phyloP scores from a whole-genome alignment of 176 grass and related monocot genomes.

The Stipa capillata region DNA sequence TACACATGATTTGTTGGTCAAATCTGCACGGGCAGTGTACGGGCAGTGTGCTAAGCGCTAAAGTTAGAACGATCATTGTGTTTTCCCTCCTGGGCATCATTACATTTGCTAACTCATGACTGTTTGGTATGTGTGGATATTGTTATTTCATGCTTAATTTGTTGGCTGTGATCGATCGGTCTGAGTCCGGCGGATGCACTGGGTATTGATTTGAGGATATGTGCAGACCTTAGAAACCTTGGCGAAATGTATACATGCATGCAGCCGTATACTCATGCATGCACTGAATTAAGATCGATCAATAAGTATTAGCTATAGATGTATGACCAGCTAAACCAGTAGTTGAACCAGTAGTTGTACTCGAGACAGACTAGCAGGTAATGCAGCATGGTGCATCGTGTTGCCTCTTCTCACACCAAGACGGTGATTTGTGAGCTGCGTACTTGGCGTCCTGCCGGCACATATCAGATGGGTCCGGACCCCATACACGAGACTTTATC shows the following conservation, averaged over 20 bases:
- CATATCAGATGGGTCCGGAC: conserved; percentile 14
- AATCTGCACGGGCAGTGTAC: neutral
- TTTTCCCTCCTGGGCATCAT: conserved; percentile 17
- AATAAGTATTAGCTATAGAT: neutral
- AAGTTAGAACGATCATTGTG: conserved; percentile 1
- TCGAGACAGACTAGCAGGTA: conserved; percentile 5
- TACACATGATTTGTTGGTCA: conserved; percentile 17
- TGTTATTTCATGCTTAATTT: conserved; percentile 54
- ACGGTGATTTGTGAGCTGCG: neutral
- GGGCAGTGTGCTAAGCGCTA: neutral
- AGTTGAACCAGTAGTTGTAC: neutral
- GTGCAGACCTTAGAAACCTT: neutral
- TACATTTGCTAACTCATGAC: neutral
- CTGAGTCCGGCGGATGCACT: neutral
- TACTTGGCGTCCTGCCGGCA: neutral
- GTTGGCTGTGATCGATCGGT: neutral
- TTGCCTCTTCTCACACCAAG: conserved; percentile 13
- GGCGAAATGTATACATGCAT: neutral
- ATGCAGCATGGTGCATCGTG: conserved; percentile 9
- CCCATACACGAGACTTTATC: conserved; percentile 26
- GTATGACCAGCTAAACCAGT: neutral
- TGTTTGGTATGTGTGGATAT: neutral
- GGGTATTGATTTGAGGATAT: neutral
- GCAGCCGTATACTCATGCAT: no score
- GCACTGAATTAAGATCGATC: neutral